Base-by-base conservation (phyloP, 345 rosid genomes). In the Dipteronia dyeriana region DNA sequence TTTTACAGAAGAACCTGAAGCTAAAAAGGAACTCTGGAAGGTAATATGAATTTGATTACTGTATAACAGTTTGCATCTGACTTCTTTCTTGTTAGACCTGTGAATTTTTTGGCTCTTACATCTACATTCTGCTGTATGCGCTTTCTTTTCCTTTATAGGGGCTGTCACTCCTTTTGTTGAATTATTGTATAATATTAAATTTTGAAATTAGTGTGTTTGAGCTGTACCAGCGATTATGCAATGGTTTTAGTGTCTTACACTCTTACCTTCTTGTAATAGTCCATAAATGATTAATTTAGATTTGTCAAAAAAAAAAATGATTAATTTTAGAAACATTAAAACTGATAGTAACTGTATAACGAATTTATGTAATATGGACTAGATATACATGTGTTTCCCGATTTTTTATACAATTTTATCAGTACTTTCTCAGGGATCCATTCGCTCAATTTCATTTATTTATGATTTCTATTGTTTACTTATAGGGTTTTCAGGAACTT, bases 11-110 rank as follows among this genome's bases (percentile, higher is more conserved):
- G 91, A 95, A 72, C 83, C 94, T 81, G 88, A 87, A 84, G 91
- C 94, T 23, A 95, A 95, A 82, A 90, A 87, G 16, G 97, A 95
- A 87, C 97, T 93, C 39, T 93, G 97, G 98, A 91, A 85, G 96
- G 99, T 93, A 87, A 59, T 47, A 3, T 7, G 79, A 49, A 63
- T 67, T 76, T 80, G 73, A 76, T 66, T 66, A 29, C 63, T 14
- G 39, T 38, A 49, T 9, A 31, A 54, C 51, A 20, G 19, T 66
- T 23, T 56, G 45, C 3, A 4, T 69, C 65, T 41, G 9, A 31
- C 2, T 74, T 57, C 26, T 12, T 53, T 68, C 60, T 9, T 9
- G 16, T 74, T 13, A 41, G 45, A 68, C 10, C 38, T 77, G 25
- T 5, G 20, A 64, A 23, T 45, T 70, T 45, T 45, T 38, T 34